A percentile compares a stretch with the other conserved stretches of the same genome.
These are phyloP conservation scores for Tardiomyces digboiensis DNA, from an alignment of 1,139 yeast genomes.

Conservation along the genomic window DNA sequence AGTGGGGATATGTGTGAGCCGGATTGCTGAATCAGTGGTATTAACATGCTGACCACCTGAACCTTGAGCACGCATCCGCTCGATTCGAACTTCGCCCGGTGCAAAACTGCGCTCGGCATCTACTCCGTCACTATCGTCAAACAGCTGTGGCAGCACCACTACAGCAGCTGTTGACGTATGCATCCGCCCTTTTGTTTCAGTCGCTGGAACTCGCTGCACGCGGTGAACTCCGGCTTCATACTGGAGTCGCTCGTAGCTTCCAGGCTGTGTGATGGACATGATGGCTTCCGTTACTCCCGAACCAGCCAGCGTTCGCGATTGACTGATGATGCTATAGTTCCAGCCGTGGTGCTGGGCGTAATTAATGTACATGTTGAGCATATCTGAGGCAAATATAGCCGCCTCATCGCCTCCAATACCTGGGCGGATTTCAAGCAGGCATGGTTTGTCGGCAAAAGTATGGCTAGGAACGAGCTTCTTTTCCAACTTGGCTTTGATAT, in stretches of 20 bases:
- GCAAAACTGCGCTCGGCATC: slow-evolving; percentile 69
- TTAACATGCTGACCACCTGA: slow-evolving; percentile 99
- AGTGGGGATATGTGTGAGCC: slow-evolving; percentile 86
- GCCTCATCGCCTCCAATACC: slow-evolving; percentile 98
- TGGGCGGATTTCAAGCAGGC: slow-evolving; percentile 80
- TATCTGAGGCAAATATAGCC: slow-evolving; percentile 70
- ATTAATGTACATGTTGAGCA: slow-evolving; percentile 70
- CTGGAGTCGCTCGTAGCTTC: slow-evolving; percentile 63
- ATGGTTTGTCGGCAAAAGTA: slow-evolving; percentile 66
- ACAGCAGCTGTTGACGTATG: slow-evolving; percentile 98
- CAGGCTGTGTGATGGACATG: slow-evolving; percentile 61
- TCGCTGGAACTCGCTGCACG: slow-evolving; percentile 88
- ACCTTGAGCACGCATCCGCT: slow-evolving; percentile 95
- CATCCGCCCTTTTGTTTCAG: slow-evolving; percentile 88
- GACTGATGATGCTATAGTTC: slow-evolving; percentile 52
- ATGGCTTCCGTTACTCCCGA: slow-evolving; percentile 73
- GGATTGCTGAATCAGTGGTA: slow-evolving; percentile 95
- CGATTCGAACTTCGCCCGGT: slow-evolving; percentile 84
- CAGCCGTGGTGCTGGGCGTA: slow-evolving; percentile 60
- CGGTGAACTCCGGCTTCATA: slow-evolving; percentile 96
- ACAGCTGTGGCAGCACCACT: slow-evolving; percentile 79
- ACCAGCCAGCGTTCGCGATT: slow-evolving; percentile 42
- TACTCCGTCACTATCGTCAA: slow-evolving; percentile 46
- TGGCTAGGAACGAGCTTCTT: slow-evolving; percentile 62
- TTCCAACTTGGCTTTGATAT: slow-evolving; percentile 33